Conservation (phyloP, 2,329 filamentous ascomycete genomes). For the Hortaea werneckii region DNA sequence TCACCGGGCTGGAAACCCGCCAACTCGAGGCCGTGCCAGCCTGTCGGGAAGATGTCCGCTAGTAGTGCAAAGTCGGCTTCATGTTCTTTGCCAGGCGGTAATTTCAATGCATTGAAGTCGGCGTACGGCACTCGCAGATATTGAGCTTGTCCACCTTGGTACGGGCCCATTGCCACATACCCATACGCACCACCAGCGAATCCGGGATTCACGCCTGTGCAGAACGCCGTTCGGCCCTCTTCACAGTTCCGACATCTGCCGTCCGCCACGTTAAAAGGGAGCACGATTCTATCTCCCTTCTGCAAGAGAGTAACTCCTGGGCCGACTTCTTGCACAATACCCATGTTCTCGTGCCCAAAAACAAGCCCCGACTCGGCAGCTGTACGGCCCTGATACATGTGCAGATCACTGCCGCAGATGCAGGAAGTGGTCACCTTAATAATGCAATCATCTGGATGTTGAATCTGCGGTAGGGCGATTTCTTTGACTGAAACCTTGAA, state of each 20-base stretch:
- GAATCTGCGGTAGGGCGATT: conserved; percentile 46
- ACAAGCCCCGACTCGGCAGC: conserved; percentile 52
- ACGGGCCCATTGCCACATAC: conserved; percentile 37
- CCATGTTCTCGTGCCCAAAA: conserved; percentile 44
- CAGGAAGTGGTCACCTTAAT: conserved; percentile 55
- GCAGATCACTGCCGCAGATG: conserved; percentile 26
- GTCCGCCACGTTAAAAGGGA: conserved; percentile 57
- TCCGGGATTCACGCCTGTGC: conserved; percentile 51
- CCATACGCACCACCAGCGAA: conserved; percentile 52
- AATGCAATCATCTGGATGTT: conserved; percentile 55
- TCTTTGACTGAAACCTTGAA: conserved; percentile 52
- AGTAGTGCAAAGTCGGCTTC: conserved; percentile 50
- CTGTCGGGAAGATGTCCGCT: conserved; percentile 42
- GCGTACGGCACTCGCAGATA: conserved; percentile 56
- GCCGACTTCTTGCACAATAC: conserved; percentile 39
- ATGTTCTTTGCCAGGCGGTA: conserved; percentile 51
- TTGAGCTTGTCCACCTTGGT: conserved; percentile 47
- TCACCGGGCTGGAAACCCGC: conserved; percentile 53
- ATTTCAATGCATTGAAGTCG: conserved; percentile 54
- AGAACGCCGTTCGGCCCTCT: conserved; percentile 54
- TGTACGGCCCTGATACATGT: conserved; percentile 58
- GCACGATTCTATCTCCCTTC: conserved; percentile 53
- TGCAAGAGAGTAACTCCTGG: conserved; percentile 50
- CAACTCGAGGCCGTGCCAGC: conserved; percentile 48
- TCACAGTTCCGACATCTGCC: conserved; percentile 53